phyloP scores from a whole-genome alignment of 768 basidiomycete species.

The Tricholomella constricta region DNA sequence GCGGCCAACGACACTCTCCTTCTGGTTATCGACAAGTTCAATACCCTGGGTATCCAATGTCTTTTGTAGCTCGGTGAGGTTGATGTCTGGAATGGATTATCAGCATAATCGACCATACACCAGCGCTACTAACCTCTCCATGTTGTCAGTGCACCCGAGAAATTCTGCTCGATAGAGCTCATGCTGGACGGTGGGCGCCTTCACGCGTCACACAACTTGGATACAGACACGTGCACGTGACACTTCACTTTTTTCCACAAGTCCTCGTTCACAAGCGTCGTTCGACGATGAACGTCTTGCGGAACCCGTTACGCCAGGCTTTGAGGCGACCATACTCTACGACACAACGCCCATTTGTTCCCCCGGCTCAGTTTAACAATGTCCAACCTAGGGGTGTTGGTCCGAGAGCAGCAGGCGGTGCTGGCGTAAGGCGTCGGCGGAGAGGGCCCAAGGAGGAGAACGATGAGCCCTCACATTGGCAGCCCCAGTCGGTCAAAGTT shows the following conservation, averaged over 20 bases:
- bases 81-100: constrained; percentile 61
- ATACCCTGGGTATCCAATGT: constrained; percentile 90
- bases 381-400: constrained; percentile 2
- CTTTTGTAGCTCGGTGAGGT: constrained; percentile 89
- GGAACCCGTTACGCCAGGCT: constrained; percentile 21
- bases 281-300: constrained; percentile 30
- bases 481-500: constrained; percentile 19
- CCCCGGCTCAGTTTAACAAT: constrained; percentile 32
- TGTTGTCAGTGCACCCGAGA: constrained; percentile 88
- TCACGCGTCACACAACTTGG: constrained; percentile 6
- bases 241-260: constrained; percentile 16
- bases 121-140: constrained; percentile 73
- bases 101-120: neutral
- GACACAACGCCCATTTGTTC: constrained; percentile 31
- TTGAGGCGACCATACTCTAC: constrained; percentile 25
- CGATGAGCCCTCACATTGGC: constrained; percentile 9
- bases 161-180: constrained; percentile 67
- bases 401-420: constrained; percentile 5
- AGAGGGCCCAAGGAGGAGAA: constrained; percentile 17
- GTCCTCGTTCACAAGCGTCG: neutral
- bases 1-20: constrained; percentile 91
- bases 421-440: constrained; percentile 16
- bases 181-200: constrained; percentile 11
- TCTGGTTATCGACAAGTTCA: constrained; percentile 97
- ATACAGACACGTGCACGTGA: constrained; percentile 26